These are phyloP conservation scores for Mortierella sp. DNA, from an alignment of 371 early-diverging fungal genomes.

Conservation along the genomic window DNA sequence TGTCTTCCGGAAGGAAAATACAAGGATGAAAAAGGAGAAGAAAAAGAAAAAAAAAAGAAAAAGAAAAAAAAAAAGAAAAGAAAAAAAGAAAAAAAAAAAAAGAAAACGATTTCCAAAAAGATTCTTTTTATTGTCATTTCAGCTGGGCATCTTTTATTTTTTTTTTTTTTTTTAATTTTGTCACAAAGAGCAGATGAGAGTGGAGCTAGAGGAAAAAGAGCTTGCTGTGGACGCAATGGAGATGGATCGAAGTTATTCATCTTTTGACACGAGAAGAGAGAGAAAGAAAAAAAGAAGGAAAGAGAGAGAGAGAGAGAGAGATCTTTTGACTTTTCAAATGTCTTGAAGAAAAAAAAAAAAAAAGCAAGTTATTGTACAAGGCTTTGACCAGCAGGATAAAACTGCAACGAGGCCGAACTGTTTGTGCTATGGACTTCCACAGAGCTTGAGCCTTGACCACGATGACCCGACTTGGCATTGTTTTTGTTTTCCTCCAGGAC, in stretches of 20 bases:
- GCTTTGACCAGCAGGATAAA: slow-evolving; percentile 24
- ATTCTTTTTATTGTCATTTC: too few relatives aligned
- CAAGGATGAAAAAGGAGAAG: slow-evolving; percentile 48
- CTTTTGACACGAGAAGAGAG: too few relatives aligned
- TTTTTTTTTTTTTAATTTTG: slow-evolving; percentile 29
- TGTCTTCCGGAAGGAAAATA: slow-evolving; percentile 78
- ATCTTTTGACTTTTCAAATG: too few relatives aligned
- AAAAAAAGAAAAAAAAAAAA: too few relatives aligned
- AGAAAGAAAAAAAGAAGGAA: too few relatives aligned
- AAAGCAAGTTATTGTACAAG: not conserved
- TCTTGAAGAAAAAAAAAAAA: too few relatives aligned
- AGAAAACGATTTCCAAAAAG: too few relatives aligned
- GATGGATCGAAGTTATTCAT: too few relatives aligned
- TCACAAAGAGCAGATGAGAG: too few relatives aligned
- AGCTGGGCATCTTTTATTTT: slow-evolving; percentile 65
- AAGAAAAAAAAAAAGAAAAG: slow-evolving; percentile 67
- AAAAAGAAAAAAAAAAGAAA: slow-evolving; percentile 4
- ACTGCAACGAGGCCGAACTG: slow-evolving; percentile 16
- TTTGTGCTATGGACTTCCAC: slow-evolving; percentile 26
- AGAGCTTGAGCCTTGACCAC: slow-evolving; percentile 14
- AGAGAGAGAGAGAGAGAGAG: too few relatives aligned
- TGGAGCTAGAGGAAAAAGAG: too few relatives aligned
- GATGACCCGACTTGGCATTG: slow-evolving; percentile 26
- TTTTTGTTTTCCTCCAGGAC: slow-evolving; percentile 22
- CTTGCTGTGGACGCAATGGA: too few relatives aligned